These are phyloP conservation scores for Neophaeococcomyces mojaviensis DNA, from an alignment of 2,329 filamentous ascomycete species.

Conservation along the genomic window DNA sequence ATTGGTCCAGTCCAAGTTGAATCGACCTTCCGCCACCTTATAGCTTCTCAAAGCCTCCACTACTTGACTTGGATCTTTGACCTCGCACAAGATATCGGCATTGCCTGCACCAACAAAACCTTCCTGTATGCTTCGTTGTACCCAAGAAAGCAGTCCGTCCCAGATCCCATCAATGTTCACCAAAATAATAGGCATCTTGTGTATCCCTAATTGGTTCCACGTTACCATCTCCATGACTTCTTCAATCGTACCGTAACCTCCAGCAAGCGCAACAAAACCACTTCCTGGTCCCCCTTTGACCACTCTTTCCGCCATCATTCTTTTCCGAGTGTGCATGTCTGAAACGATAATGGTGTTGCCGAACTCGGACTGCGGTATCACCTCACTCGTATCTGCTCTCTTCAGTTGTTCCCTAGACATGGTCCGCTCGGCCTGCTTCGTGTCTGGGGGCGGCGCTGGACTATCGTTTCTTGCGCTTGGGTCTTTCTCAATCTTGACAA, in stretches of 20 bases:
- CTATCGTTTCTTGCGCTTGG: conserved; percentile 12
- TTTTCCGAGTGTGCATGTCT: conserved; percentile 95
- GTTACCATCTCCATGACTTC: conserved; percentile 89
- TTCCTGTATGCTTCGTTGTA: conserved; percentile 63
- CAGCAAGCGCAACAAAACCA: conserved; percentile 81
- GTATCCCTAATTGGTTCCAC: conserved; percentile 96
- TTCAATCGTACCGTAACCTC: conserved; percentile 91
- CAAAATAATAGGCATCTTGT: conserved; percentile 68
- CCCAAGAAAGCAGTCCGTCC: conserved; percentile 77
- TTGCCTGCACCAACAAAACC: conserved; percentile 70
- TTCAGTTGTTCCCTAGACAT: conserved; percentile 49
- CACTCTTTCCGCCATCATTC: conserved; percentile 85
- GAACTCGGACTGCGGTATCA: conserved; percentile 46
- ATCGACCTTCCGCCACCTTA: conserved; percentile 64
- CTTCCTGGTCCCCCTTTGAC: conserved; percentile 71
- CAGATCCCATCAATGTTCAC: conserved; percentile 89
- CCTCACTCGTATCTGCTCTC: conserved; percentile 21
- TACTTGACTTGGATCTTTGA: conserved; percentile 63
- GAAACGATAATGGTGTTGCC: conserved; percentile 80
- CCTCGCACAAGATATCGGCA: conserved; percentile 70
- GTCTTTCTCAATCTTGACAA: conserved; percentile 63
- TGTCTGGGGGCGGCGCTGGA: conserved; percentile 4
- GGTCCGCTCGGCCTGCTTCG: conserved; percentile 44
- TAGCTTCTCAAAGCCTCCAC: conserved; percentile 65
- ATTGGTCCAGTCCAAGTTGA: conserved; percentile 73